Conservation (phyloP, 306 rosid genomes). For the Dryas drummondii region DNA sequence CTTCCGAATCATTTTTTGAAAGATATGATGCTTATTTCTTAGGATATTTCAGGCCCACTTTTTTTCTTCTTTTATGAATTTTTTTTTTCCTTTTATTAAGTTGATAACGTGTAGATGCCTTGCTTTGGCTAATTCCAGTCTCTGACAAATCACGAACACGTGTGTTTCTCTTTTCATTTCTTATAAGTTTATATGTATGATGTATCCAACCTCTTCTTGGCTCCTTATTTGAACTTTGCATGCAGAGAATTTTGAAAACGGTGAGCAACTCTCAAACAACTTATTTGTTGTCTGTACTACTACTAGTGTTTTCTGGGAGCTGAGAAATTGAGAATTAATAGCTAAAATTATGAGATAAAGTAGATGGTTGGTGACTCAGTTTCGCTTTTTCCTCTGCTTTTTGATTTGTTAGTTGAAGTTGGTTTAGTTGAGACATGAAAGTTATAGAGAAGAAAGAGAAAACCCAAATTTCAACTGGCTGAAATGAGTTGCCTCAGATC, state of each 20-base stretch:
- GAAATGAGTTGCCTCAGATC: slow-evolving; percentile 50
- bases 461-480: slow-evolving; percentile 34
- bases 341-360: slow-evolving; percentile 6
- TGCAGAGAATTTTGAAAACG: slow-evolving; percentile 16
- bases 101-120: slow-evolving; percentile 25
- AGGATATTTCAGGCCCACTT: slow-evolving; percentile 13
- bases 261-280: slow-evolving; percentile 34
- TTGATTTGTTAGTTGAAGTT: slow-evolving; percentile 20
- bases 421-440: slow-evolving; percentile 44
- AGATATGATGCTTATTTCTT: slow-evolving; percentile 20
- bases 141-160: slow-evolving; percentile 26
- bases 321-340: neutral
- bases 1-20: neutral
- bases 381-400: slow-evolving; percentile 21
- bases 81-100: neutral
- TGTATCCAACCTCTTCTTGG: too few species aligned
- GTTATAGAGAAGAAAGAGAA: slow-evolving; percentile 27
- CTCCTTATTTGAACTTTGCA: neutral
- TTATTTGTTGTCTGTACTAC: neutral
- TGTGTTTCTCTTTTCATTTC: neutral
- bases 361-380: slow-evolving; percentile 34
- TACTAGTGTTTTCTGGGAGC: slow-evolving; percentile 10
- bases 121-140: slow-evolving; percentile 7
- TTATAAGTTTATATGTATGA: too few species aligned
- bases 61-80: neutral